Percentiles rank a stretch among this genome's conserved stretches.
These are phyloP conservation scores for Kwoniella heveanensis DNA, from an alignment of 768 basidiomycete species.

Conservation along the genomic window DNA sequence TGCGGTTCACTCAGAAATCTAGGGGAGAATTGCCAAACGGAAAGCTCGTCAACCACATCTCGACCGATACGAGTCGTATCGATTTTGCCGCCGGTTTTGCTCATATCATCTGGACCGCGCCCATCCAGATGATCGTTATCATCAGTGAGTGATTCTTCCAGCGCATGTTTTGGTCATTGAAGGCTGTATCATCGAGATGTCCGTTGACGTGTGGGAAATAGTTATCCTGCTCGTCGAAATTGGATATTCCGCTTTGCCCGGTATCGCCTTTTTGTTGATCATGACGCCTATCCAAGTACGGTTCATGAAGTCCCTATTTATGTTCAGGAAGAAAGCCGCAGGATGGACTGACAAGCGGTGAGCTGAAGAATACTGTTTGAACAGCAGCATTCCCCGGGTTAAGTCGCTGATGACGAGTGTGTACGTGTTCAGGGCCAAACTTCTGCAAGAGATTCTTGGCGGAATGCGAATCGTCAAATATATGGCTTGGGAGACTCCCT, in stretches of 20 bases:
- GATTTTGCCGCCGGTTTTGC: conserved; percentile 75
- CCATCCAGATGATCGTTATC: conserved; percentile 39
- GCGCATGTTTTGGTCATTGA: no score
- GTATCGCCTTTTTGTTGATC: conserved; percentile 48
- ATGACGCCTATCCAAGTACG: conserved; percentile 70
- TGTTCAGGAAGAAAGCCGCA: conserved; percentile 73
- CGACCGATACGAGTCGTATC: conserved; percentile 66
- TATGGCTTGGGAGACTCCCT: conserved; percentile 84
- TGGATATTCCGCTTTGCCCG: conserved; percentile 43
- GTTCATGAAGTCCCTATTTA: conserved; percentile 74
- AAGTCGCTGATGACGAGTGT: no score
- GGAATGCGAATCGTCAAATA: conserved; percentile 92
- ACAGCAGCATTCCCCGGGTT: no score
- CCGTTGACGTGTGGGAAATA: no score
- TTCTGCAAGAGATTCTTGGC: conserved; percentile 83
- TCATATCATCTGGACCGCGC: conserved; percentile 74
- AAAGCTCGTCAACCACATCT: conserved; percentile 86
- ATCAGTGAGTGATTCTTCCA: conserved; percentile 27
- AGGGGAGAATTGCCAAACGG: conserved; percentile 81
- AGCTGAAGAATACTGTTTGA: neutral
- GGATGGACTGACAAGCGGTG: conserved; percentile 73
- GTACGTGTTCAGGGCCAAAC: conserved; percentile 64
- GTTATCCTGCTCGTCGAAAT: conserved; percentile 69
- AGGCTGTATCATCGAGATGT: no score
- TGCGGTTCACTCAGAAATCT: conserved; percentile 75